Conservation (phyloP, 305 asterid species). For the Solanum hybrid region DNA sequence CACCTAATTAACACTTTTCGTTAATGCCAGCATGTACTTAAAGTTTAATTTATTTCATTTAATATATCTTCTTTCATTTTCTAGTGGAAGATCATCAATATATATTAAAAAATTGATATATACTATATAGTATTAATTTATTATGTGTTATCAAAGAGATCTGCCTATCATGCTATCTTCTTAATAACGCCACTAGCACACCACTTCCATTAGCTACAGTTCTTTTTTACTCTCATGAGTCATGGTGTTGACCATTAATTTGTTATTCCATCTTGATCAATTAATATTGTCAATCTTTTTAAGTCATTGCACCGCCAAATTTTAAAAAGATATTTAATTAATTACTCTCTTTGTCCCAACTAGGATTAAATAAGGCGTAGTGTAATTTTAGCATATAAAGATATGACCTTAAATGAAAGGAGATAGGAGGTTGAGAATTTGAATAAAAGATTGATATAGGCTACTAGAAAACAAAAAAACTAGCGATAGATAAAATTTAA, state of each 20-base stretch:
- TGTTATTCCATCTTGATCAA: not conserved
- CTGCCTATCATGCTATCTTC: not conserved
- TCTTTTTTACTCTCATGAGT: not conserved
- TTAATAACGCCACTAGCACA: not conserved
- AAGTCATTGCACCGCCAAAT: not conserved
- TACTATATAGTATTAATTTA: not conserved
- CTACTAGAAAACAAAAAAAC: no score
- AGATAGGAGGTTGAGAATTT: accelerated
- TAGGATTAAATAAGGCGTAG: not conserved
- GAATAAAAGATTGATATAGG: not conserved
- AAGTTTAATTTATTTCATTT: not conserved
- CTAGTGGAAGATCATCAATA: not conserved
- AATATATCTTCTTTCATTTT: not conserved
- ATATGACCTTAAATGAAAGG: not conserved
- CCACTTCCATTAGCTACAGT: not conserved
- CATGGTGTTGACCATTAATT: not conserved
- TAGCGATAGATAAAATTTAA: no score
- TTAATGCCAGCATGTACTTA: not conserved
- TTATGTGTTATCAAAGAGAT: not conserved
- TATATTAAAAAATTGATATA: not conserved
- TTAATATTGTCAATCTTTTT: not conserved
- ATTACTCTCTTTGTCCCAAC: not conserved
- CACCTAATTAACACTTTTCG: not conserved
- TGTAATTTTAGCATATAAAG: accelerated
- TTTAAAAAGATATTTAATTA: not conserved